Evolutionary conservation across 2,329 filamentous ascomycete species (phyloP).

Genomic region (Colletotrichum gloeosporioides): DNA sequence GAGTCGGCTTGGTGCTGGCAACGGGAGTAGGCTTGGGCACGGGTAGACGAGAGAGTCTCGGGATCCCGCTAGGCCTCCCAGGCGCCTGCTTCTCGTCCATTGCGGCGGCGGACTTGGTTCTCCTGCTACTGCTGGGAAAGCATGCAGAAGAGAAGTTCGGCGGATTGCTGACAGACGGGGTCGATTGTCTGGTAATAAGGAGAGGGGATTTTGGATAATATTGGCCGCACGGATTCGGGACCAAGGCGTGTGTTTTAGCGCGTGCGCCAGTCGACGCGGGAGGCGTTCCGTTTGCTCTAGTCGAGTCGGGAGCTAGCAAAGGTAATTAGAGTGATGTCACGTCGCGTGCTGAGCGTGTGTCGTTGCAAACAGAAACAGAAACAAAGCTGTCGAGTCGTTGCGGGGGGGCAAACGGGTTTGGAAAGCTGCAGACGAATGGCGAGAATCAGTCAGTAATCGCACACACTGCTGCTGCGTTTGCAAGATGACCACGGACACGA

Average conservation of each 20-base stretch:
- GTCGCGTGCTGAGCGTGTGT: neutral
- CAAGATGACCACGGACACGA: neutral
- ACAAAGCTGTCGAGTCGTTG: neutral
- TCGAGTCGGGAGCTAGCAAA: slow-evolving; percentile 10
- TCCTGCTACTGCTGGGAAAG: neutral
- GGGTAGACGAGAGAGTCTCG: slow-evolving; percentile 44
- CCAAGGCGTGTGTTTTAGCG: neutral
- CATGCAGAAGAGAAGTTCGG: neutral
- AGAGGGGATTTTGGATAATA: neutral
- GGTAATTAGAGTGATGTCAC: neutral
- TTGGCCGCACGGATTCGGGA: neutral
- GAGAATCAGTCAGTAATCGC: neutral
- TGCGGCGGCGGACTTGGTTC: neutral
- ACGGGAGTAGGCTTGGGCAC: slow-evolving; percentile 32
- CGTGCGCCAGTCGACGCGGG: neutral
- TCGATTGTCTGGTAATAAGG: neutral
- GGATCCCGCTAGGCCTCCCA: slow-evolving; percentile 32
- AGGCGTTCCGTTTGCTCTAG: slow-evolving; percentile 6
- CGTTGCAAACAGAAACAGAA: neutral
- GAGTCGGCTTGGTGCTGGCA: slow-evolving; percentile 18
- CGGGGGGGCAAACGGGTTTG: neutral
- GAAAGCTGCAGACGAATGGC: neutral
- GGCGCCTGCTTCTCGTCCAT: slow-evolving; percentile 23
- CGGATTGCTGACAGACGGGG: neutral
- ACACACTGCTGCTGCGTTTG: neutral